Base-by-base conservation (phyloP, 129 eudicot genomes). In the Artemisia tridentata region DNA sequence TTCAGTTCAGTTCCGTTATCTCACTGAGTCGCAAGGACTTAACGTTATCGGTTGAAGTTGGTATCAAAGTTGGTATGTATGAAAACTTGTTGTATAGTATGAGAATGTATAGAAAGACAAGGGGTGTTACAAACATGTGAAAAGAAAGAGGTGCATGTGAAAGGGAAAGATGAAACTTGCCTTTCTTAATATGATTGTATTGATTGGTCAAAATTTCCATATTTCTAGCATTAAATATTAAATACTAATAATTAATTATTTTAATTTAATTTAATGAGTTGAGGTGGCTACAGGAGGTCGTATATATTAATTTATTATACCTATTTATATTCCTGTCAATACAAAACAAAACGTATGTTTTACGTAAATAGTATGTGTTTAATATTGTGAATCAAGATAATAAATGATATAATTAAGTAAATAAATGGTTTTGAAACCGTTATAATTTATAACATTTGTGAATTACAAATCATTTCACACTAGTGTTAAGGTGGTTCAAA, bases 151-250 rank as follows among this genome's bases (percentile, higher is more conserved):
- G 47, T 67, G 80, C 74, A 60, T 68, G 80, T 69, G 65, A 77
- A 57, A 77, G 41, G 76, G 72, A 77, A 71, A 65, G 61, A 63
- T 19, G 47, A 68, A 70, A 77, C 50, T 45, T 77, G 50, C 67
- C 76, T 77, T 77, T 77, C 76, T 52, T 62, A 62, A 77, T 41
- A 70, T 71, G 67, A 51, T 69, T n/a, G 66, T 70, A 23, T 69
- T 63, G 81, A 69, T 77, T 77, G 81, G 76, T 70, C 80, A 77
- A 70, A 77, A 1, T 61, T 62, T 70, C 53, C 72, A 70, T 70
- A 69, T 52, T 63, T 29, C 59, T 27, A 41, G 38, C 72, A 70
- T 77, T 51, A 60, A 59, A 54, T 15, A 6, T 47, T 23, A 68
- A 48, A 25, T 31, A 59, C 34, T 18, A 68, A 31, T 76, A 46